Conservation (phyloP, 805 yeast species). For the Saccharomycopsis babjevae region DNA sequence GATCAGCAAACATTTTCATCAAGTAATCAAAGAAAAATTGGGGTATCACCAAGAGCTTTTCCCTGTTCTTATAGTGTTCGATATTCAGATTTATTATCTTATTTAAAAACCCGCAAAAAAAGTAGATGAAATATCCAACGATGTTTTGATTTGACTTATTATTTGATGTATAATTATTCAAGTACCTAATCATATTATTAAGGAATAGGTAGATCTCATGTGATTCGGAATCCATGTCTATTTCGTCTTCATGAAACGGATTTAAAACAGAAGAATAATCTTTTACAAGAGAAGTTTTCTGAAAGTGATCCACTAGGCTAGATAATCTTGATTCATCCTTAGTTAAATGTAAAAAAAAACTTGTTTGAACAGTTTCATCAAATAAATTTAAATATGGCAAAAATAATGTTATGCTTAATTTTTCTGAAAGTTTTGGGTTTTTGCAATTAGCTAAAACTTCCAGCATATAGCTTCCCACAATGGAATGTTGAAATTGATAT, state of each 20-base stretch:
- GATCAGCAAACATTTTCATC: neutral
- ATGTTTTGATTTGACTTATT: neutral
- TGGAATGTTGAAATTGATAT: neutral
- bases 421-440: neutral
- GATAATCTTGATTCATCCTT: neutral
- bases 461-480: neutral
- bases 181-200: neutral
- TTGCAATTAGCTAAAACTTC: neutral
- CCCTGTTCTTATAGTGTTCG: neutral
- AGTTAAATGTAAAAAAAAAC: neutral
- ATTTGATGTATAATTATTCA: neutral
- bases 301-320: neutral
- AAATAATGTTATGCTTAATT: neutral
- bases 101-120: neutral
- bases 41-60: neutral
- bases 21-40: neutral
- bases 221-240: neutral
- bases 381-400: neutral
- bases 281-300: neutral
- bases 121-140: neutral
- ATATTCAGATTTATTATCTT: neutral
- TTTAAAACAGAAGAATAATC: neutral
- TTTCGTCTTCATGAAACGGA: neutral
- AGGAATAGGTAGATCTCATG: neutral
- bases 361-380: neutral